Evolutionary conservation across 176 grass and related monocot species (phyloP), one percentile per base, ranked within the genome.

Genomic region (Triticum urartu): DNA sequence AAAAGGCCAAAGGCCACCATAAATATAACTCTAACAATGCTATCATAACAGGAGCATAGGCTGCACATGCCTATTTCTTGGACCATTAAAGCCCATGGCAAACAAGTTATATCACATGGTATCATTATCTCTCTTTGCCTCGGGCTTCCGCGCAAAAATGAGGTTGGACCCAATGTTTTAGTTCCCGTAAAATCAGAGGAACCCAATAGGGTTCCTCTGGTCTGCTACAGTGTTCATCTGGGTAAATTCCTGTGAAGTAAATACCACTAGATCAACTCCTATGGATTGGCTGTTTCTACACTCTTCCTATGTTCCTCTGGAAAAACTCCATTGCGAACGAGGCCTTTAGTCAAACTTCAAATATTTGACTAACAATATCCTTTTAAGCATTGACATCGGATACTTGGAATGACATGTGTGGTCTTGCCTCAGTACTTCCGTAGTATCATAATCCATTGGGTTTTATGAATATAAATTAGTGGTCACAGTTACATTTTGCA

Each of bases 401-500:
- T 59, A 59, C 18, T 59, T 21, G 7, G 56, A 59, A 59, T 59
- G 18, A 59, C 18, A 59, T 59, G 56, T 59, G 56, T 21, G 18
- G 56, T 21, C 56, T 59, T 18, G 72, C 30, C 3, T 50, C 12
- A 3, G 39, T 75, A 75, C 72, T 48, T 48, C 26, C 24, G 45
- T 17, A 75, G 24, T 75, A 43, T 75, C 47, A 75, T 75, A 52
- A 75, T 28, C 7, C 25, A 24, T 48, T 48, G 12, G 42, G 72
- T 48, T 48, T 26, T 75, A 52, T 75, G 15, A 75, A 52, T 52
- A 75, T 28, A 50, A 75, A 75, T 30, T 75, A 75, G 72, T 30
- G 14, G 72, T 75, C 72, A 4, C 14, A 75, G 14, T 75, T 48
- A 28, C 14, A 11, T 75, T 50, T 75, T 52, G 43, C 72, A 75